Percentiles rank a stretch among this genome's conserved stretches.
Evolutionary conservation across 768 basidiomycete species (phyloP).

Genomic region (Phanerochaete carnosa): DNA sequence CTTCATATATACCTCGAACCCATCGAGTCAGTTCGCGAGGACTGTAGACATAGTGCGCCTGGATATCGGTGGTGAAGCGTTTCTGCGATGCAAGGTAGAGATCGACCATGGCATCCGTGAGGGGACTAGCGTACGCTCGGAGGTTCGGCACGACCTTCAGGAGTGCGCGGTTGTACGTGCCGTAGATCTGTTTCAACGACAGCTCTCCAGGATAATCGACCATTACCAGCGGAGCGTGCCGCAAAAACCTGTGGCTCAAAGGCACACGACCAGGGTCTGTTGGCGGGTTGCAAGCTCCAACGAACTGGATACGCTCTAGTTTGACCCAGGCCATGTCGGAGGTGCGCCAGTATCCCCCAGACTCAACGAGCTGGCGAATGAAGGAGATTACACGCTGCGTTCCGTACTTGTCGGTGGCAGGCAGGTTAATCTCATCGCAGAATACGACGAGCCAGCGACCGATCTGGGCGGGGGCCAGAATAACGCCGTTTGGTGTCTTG

Average conservation of each 20-base stretch:
- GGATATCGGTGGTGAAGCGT: slow-evolving; percentile 93
- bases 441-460: slow-evolving; percentile 99
- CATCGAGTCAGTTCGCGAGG: slow-evolving; percentile 98
- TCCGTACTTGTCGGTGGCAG: slow-evolving; percentile 95
- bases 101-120: slow-evolving; percentile 96
- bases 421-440: slow-evolving; percentile 99
- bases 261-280: slow-evolving; percentile 99
- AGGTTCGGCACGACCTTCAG: slow-evolving; percentile 95
- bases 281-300: slow-evolving; percentile 98
- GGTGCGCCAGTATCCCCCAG: slow-evolving; percentile 91
- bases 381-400: slow-evolving; percentile 99
- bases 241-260: slow-evolving; percentile 93
- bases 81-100: slow-evolving; percentile 95
- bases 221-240: slow-evolving; percentile 97
- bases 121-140: slow-evolving; percentile 87
- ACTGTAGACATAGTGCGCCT: slow-evolving; percentile 98
- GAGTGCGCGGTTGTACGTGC: slow-evolving; percentile 93
- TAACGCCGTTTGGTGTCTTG: slow-evolving; percentile 97
- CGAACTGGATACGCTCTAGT: slow-evolving; percentile 98
- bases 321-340: slow-evolving; percentile 97
- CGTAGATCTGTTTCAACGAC: slow-evolving; percentile 97
- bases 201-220: slow-evolving; percentile 98
- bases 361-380: slow-evolving; percentile 94
- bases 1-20: slow-evolving; percentile 96
- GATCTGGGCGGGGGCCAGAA: slow-evolving; percentile 90